Evolutionary conservation across 441 rosid species (phyloP).

Genomic region (Pelargonium fulgidum): DNA sequence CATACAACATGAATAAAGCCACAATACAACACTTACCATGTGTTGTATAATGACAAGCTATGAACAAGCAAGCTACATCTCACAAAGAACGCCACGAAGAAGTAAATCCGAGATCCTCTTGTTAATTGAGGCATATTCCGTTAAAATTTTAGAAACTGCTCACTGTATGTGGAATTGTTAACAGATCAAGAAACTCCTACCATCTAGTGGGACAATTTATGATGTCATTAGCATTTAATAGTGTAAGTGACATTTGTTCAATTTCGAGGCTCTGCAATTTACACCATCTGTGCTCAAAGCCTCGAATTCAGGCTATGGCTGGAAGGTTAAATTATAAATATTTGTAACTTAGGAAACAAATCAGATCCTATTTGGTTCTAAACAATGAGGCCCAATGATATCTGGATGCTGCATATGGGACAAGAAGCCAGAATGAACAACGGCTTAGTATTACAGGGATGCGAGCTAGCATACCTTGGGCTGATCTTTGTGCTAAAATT

Average conservation of each 20-base stretch:
- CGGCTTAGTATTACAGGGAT: slow-evolving; percentile 7
- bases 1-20: too few relatives aligned
- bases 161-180: too few relatives aligned
- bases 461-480: slow-evolving; percentile 1
- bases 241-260: not conserved
- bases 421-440: slow-evolving; percentile 21
- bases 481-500: slow-evolving; percentile 19
- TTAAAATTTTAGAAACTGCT: too few relatives aligned
- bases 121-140: too few relatives aligned
- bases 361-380: slow-evolving; percentile 2
- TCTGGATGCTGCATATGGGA: slow-evolving; percentile 23
- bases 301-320: not conserved
- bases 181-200: too few relatives aligned
- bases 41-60: too few relatives aligned
- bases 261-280: not conserved
- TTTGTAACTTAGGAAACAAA: too few relatives aligned
- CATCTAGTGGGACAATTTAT: not conserved
- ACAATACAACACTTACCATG: too few relatives aligned
- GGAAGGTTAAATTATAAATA: not conserved
- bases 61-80: too few relatives aligned
- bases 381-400: not conserved
- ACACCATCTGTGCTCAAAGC: slow-evolving; percentile 4
- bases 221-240: not conserved
- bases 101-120: too few relatives aligned
- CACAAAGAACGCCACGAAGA: too few relatives aligned